phyloP scores from a whole-genome alignment of 306 rosid genomes.

The Nissolia schottii region DNA sequence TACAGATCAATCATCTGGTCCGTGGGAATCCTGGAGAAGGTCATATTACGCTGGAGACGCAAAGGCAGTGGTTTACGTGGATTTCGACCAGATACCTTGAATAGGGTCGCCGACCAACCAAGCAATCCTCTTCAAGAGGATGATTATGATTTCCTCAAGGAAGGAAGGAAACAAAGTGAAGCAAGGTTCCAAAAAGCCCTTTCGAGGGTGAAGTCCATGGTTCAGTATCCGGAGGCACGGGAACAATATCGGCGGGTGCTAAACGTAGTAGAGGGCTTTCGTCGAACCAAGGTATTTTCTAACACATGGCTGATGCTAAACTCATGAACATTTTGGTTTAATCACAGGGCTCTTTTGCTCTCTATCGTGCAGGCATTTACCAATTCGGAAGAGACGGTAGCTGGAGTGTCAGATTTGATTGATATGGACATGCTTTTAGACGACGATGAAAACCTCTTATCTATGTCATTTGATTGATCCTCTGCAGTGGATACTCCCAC shows the following conservation, averaged over 20 bases:
- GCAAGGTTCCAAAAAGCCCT: conserved; percentile 84
- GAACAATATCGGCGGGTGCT: conserved; percentile 85
- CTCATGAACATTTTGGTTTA: conserved; percentile 7
- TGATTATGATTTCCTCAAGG: conserved; percentile 70
- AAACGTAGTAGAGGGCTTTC: conserved; percentile 67
- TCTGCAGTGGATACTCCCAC: conserved; percentile 13
- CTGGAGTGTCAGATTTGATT: conserved; percentile 60
- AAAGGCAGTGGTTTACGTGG: conserved; percentile 86
- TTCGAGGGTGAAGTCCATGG: conserved; percentile 88
- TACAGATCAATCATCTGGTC: conserved; percentile 68
- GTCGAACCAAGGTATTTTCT: conserved; percentile 60
- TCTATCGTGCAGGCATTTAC: conserved; percentile 42
- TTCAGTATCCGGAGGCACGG: conserved; percentile 89
- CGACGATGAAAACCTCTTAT: conserved; percentile 60
- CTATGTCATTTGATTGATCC: conserved; percentile 56
- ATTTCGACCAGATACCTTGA: conserved; percentile 45
- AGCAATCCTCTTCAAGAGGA: conserved; percentile 42
- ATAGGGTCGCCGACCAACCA: conserved; percentile 32
- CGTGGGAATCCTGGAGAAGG: conserved; percentile 85
- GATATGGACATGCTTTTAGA: conserved; percentile 63
- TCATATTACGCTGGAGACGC: conserved; percentile 89
- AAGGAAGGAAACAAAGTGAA: conserved; percentile 85
- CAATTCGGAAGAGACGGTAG: conserved; percentile 52
- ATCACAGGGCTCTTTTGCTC: background rate
- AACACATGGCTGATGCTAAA: background rate